Conservation (phyloP, 148 eudicot genomes). For the Polygonum maritimum region DNA sequence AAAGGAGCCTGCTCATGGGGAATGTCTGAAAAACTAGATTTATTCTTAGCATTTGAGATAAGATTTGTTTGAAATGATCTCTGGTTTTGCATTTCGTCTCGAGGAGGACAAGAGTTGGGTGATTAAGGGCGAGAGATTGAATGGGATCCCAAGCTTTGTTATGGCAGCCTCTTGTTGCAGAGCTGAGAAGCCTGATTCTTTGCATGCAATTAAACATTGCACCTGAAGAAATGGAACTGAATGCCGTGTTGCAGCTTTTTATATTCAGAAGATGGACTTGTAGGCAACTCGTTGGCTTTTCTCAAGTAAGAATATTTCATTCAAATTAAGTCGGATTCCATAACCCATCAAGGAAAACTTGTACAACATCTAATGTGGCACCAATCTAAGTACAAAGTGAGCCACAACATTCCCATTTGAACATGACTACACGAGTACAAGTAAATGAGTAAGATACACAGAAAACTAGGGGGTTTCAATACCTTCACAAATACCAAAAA, state of each 20-base stretch:
- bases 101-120: conserved; percentile 17
- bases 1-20: conserved; percentile 17
- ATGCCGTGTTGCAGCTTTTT: background rate
- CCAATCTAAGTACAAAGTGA: background rate
- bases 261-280: too few relatives aligned
- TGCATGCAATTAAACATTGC: background rate
- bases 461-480: background rate
- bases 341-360: background rate
- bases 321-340: background rate
- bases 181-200: conserved; percentile 2
- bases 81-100: conserved; percentile 15
- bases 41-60: conserved; percentile 17
- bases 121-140: conserved; percentile 15
- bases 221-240: background rate
- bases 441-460: background rate
- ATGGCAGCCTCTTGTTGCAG: conserved; percentile 1
- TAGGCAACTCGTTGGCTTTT: background rate
- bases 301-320: background rate
- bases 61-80: conserved; percentile 19
- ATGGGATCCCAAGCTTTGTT: conserved; percentile 13
- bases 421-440: background rate
- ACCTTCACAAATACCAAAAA: background rate
- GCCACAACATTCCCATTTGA: background rate
- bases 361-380: background rate
- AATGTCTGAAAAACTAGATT: conserved; percentile 12